Percentiles rank a stretch among this genome's conserved stretches.
phyloP scores from a whole-genome alignment of 176 grass and related monocot genomes.

The Oryza brachyantha region DNA sequence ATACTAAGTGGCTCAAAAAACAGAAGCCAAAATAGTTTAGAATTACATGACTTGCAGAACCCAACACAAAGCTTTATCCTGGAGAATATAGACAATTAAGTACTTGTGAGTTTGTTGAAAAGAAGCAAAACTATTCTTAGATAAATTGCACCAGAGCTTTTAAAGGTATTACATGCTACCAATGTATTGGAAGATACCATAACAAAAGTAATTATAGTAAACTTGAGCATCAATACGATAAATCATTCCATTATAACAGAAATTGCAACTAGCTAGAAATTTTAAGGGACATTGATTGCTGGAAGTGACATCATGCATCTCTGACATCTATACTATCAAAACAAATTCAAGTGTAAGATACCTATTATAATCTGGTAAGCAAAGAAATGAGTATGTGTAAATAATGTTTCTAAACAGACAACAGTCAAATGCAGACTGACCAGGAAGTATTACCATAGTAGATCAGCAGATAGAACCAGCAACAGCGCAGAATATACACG shows the following conservation, averaged over 20 bases:
- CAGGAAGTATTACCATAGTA: conserved; percentile 86
- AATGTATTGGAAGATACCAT: neutral
- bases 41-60: conserved; percentile 71
- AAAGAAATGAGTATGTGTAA: neutral
- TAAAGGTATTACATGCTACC: neutral
- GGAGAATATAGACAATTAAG: conserved; percentile 31
- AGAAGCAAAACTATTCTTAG: conserved; percentile 12
- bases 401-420: conserved; percentile 2
- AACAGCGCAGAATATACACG: conserved; percentile 83
- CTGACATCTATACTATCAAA: conserved; percentile 10
- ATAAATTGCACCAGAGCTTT: conserved; percentile 13
- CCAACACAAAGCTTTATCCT: conserved; percentile 83
- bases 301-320: conserved; percentile 1
- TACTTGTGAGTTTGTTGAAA: conserved; percentile 24
- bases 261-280: neutral
- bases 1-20: conserved; percentile 95
- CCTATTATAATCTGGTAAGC: neutral
- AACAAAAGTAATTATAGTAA: neutral
- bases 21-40: conserved; percentile 84
- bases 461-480: conserved; percentile 78
- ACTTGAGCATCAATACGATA: neutral
- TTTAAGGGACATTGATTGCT: neutral
- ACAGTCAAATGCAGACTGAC: conserved; percentile 30
- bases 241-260: neutral
- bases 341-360: neutral